Evolutionary conservation across 345 rosid genomes (phyloP).

Genomic region (Citrus glauca): DNA sequence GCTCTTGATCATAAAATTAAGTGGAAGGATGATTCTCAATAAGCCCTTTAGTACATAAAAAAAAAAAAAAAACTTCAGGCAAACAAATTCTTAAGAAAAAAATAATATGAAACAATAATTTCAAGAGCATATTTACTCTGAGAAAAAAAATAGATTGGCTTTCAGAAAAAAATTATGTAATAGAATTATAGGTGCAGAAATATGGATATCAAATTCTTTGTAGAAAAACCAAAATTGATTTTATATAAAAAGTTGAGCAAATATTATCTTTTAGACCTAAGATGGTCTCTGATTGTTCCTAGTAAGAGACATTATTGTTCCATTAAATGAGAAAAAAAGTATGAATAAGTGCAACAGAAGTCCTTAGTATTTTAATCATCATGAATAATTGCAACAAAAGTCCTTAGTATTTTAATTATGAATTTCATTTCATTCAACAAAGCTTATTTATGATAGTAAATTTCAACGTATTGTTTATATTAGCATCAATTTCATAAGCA

Average conservation of each 20-base stretch:
- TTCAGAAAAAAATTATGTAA: neutral
- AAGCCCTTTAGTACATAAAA: neutral
- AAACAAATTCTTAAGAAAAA: neutral
- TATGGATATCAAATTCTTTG: too few species aligned
- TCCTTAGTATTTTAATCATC: neutral
- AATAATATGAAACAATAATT: neutral
- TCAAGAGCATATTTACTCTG: too few species aligned
- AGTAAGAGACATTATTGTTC: neutral
- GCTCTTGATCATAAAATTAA: conserved; percentile 78
- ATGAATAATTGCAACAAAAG: neutral
- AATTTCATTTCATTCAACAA: neutral
- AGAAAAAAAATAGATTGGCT: neutral
- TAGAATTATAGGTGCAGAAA: too few species aligned
- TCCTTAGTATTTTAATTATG: neutral
- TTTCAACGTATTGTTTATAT: neutral
- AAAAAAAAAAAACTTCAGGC: neutral
- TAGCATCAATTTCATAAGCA: neutral
- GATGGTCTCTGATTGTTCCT: neutral
- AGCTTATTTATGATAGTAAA: too few species aligned
- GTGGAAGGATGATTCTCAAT: neutral
- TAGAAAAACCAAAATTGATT: too few species aligned
- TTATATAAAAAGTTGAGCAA: too few species aligned
- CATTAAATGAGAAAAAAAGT: too few species aligned
- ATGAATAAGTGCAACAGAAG: neutral
- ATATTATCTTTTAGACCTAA: neutral